Evolutionary conservation across 2,329 filamentous ascomycete species (phyloP), one percentile per base, ranked within the genome.

Genomic region (Seiridium cupressi): DNA sequence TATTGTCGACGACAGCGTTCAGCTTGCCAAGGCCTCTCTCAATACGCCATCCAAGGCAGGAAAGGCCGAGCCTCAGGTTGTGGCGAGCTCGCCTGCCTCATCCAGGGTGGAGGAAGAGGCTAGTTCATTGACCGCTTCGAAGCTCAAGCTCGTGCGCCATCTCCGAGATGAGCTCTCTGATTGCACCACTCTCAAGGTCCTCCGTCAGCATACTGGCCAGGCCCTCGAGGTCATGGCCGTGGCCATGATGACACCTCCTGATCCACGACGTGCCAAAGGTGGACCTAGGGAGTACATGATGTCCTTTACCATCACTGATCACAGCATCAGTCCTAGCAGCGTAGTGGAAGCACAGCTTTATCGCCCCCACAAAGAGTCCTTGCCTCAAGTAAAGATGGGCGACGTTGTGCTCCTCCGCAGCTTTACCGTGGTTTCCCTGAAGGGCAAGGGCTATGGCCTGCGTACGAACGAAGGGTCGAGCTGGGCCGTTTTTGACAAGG

Each of bases 201-300:
- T 89, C 38, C 80, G 81, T n/a, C 75, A 74, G 46, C 77, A 81
- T 58, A 73, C 83, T 49, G 76, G 77, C 55, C 78, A 80, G 64
- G 78, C 75, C 32, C 69, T 84, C 2, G 83, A 88, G 67, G 73
- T 87, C 5, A 71, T 87, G 7, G 86, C 78, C 13, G 75, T 89
- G 5, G 84, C 78, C 3, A 82, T 83, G 11, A 77, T 78, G 51
- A 75, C 76, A 18, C 82, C 84, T 3, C 72, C 79, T 8, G 75
- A 80, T 51, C 80, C 85, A 5, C 74, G 78, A 60, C 79, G 85
- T 44, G 83, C 83, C 34, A 87, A 85, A 67, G 74, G 78, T 61
- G 84, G 84, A 0, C 84, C 84, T 3, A 77, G 85, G 31, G 84
- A 88, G 67, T 88, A 82, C 71, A 81, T 84, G 72, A 79, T 87